Percentiles rank a stretch among this genome's conserved stretches.
Conservation (phyloP, 192 early-diverging fungal genomes). For the Coemansia sp. region DNA sequence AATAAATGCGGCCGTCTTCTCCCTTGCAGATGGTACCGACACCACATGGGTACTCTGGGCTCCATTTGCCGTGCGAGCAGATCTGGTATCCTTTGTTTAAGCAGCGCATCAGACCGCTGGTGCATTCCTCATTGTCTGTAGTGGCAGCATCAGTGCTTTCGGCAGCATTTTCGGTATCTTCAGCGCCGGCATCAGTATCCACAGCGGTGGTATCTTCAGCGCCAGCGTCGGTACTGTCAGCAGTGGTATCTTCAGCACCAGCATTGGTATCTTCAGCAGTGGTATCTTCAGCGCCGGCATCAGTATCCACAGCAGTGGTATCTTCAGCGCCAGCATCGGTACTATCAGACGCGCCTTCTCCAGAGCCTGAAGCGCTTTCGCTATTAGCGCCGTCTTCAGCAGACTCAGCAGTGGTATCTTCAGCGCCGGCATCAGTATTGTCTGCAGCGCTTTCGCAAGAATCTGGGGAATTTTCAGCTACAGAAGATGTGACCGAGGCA, state of each 20-base stretch:
- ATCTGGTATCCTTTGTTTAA: constrained; percentile 32
- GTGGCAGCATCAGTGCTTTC: neutral
- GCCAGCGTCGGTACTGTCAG: neutral
- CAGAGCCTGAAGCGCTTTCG: no score
- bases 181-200: neutral
- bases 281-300: neutral
- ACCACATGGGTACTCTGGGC: constrained; percentile 26
- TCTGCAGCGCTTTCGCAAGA: no score
- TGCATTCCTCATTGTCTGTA: constrained; percentile 8
- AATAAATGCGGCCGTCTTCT: constrained; percentile 26
- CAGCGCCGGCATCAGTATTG: no score
- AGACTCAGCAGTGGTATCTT: neutral
- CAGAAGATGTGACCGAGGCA: neutral
- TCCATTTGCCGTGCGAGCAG: constrained; percentile 29
- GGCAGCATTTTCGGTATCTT: constrained; percentile 1
- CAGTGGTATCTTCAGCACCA: neutral
- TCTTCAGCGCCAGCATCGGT: neutral
- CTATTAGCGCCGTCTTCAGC: no score
- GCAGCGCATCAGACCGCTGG: constrained; percentile 27
- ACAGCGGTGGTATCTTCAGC: neutral
- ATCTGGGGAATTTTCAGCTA: neutral
- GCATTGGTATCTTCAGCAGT: neutral
- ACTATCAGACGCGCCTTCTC: no score
- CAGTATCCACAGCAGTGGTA: no score
- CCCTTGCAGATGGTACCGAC: constrained; percentile 33